Base-by-base conservation (phyloP, 2,329 filamentous ascomycete species). In the Blastomyces emzantsi region DNA sequence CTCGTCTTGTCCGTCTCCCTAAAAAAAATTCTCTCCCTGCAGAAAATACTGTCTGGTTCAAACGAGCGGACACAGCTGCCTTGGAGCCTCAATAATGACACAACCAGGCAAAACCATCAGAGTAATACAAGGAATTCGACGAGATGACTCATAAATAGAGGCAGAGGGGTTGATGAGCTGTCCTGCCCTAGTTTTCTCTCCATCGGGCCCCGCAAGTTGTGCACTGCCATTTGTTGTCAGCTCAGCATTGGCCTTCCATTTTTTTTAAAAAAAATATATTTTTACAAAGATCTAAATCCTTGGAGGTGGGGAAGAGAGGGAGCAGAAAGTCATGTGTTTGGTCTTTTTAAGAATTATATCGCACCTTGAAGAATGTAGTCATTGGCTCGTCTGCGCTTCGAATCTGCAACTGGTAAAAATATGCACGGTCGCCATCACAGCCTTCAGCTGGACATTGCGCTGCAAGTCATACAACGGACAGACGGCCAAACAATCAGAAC, bases 301-400 rank as follows among this genome's bases (percentile, higher is more conserved):
- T 22, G 25, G 28, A 39, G 17, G 56, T 36, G 56, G 56, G 25
- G 13, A 19, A 19, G 19, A 11, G 7, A 33, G 51, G 51, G 51
- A 30, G 30, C 8, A 55, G 6, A 11, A 13, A 25, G n/a, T 22
- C 45, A 39, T 39, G 13, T 39, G 36, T 39, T 11, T 22, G 17
- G 8, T 47, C 7, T 47, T 47, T 47, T 22, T n/a, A 22, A 22
- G n/a, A 22, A 7, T 22, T 56, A 41, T 54, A 60, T 71, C 78
- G 62, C 72, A 90, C 89, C 85, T 92, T 94, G 79, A 88, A 95
- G 78, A 97, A 97, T 65, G 87, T 93, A 69, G 94, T 99, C 90
- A 96, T 97, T 65, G 94, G 94, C 82, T 99, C 94, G 79, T 99
- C 94, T 61, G 94, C 94, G 81, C 91, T 96, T 70, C 94, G 87